These are phyloP conservation scores for Dothideomycetidae sp. DNA, from an alignment of 2,329 filamentous ascomycete species.

Conservation along the genomic window DNA sequence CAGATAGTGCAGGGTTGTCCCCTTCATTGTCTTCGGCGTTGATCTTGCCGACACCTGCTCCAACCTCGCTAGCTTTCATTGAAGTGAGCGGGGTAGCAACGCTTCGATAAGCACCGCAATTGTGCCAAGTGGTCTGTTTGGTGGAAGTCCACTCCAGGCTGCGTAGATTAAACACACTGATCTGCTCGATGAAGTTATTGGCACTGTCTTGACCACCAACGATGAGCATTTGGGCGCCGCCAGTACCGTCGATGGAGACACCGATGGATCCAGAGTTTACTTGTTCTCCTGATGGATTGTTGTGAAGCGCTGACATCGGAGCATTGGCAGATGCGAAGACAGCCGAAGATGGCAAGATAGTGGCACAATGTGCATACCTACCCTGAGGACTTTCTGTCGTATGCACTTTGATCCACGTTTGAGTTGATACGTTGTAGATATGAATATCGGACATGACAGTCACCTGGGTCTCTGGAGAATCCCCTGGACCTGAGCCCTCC, in stretches of 20 bases:
- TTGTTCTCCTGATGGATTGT: constrained; percentile 71
- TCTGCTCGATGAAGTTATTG: constrained; percentile 99
- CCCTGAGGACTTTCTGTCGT: constrained; percentile 74
- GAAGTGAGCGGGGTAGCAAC: constrained; percentile 75
- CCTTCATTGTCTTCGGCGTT: constrained; percentile 22
- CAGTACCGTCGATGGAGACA: constrained; percentile 75
- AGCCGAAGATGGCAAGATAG: constrained; percentile 76
- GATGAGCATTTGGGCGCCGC: constrained; percentile 92
- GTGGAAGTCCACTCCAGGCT: constrained; percentile 94
- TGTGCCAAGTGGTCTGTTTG: constrained; percentile 62
- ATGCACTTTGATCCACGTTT: constrained; percentile 66
- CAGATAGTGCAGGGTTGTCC: constrained; percentile 22
- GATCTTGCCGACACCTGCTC: constrained; percentile 36
- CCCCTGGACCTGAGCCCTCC: constrained; percentile 45
- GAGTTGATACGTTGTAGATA: constrained; percentile 75
- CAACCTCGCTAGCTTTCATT: constrained; percentile 50
- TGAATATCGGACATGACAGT: constrained; percentile 97
- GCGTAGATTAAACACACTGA: constrained; percentile 92
- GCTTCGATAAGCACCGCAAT: constrained; percentile 90
- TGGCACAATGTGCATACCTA: constrained; percentile 90
- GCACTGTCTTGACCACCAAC: constrained; percentile 91
- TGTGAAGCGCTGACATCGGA: constrained; percentile 71
- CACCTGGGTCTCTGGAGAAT: constrained; percentile 32
- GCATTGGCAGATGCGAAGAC: constrained; percentile 74
- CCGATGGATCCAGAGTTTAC: constrained; percentile 81